Evolutionary conservation across 2,329 filamentous ascomycete genomes (phyloP).

Genomic region (Diplodia intermedia): DNA sequence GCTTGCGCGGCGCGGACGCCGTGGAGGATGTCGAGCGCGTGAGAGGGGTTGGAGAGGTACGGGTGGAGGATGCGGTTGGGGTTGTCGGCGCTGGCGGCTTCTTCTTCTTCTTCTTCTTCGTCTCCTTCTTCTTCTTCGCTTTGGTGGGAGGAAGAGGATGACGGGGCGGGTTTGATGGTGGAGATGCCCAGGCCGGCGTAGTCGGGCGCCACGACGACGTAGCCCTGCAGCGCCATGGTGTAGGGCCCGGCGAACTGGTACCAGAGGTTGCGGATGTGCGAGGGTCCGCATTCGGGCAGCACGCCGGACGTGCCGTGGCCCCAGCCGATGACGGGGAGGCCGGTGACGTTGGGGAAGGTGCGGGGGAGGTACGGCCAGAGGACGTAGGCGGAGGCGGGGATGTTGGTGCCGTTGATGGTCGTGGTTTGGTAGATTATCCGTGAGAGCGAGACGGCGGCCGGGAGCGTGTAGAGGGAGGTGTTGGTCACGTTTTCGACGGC

Average conservation of each 20-base stretch:
- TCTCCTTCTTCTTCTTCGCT: background rate
- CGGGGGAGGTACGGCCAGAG: conserved; percentile 55
- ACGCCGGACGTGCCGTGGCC: conserved; percentile 39
- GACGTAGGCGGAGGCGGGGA: conserved; percentile 59
- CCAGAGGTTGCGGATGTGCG: conserved; percentile 40
- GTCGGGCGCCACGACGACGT: conserved; percentile 39
- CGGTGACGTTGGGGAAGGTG: background rate
- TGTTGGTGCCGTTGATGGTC: conserved; percentile 53
- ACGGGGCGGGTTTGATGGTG: background rate
- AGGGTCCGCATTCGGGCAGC: conserved; percentile 37
- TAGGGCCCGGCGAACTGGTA: conserved; percentile 40
- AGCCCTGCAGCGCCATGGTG: conserved; percentile 40
- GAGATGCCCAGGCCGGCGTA: conserved; percentile 38
- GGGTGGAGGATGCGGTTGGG: conserved; percentile 41
- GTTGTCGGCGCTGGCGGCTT: background rate
- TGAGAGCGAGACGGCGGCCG: conserved; percentile 54
- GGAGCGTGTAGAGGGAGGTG: conserved; percentile 49
- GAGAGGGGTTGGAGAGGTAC: conserved; percentile 49
- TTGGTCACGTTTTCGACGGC: conserved; percentile 52
- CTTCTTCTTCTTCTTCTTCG: background rate
- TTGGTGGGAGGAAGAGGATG: background rate
- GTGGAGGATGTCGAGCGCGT: conserved; percentile 55
- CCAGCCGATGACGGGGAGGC: conserved; percentile 33
- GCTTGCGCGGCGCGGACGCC: conserved; percentile 52
- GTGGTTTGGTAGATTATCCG: conserved; percentile 58